phyloP scores from a whole-genome alignment of 352 stramenopile species.

The Pythium coloratum region DNA sequence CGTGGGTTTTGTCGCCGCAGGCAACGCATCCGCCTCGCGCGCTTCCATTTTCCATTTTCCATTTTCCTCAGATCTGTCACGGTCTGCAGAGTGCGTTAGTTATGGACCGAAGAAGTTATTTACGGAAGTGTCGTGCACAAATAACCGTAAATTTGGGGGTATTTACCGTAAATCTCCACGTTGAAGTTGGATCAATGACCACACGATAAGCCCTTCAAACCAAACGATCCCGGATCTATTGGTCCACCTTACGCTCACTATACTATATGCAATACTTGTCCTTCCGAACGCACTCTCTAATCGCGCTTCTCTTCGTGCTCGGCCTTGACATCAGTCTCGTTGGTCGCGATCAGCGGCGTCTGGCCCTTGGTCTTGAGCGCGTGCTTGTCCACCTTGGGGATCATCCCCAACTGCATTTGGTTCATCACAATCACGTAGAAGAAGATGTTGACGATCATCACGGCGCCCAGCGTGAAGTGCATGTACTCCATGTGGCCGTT shows the following conservation, averaged over 20 bases:
- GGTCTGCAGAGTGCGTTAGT: background rate
- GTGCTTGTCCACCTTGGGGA: conserved; percentile 10
- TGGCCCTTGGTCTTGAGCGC: background rate
- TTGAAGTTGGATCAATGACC: no score
- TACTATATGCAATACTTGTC: background rate
- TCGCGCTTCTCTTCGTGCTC: background rate
- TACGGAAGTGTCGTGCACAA: background rate
- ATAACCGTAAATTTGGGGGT: no score
- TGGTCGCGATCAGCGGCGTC: conserved; percentile 3
- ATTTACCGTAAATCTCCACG: no score
- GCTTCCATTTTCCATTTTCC: conserved; percentile 1
- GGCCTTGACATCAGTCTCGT: background rate
- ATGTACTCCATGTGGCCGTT: conserved; percentile 32
- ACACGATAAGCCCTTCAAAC: no score
- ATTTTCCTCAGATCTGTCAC: no score
- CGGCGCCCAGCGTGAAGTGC: conserved; percentile 34
- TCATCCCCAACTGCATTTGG: conserved; percentile 4
- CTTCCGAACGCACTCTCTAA: background rate
- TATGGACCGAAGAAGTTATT: background rate
- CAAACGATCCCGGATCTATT: background rate
- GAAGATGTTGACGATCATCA: conserved; percentile 43
- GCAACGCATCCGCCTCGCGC: background rate
- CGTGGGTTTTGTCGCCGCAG: background rate
- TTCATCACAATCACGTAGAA: conserved; percentile 42
- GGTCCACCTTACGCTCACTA: background rate